Evolutionary conservation across 2,329 filamentous ascomycete genomes (phyloP).

Genomic region (Neonectria magnoliae): DNA sequence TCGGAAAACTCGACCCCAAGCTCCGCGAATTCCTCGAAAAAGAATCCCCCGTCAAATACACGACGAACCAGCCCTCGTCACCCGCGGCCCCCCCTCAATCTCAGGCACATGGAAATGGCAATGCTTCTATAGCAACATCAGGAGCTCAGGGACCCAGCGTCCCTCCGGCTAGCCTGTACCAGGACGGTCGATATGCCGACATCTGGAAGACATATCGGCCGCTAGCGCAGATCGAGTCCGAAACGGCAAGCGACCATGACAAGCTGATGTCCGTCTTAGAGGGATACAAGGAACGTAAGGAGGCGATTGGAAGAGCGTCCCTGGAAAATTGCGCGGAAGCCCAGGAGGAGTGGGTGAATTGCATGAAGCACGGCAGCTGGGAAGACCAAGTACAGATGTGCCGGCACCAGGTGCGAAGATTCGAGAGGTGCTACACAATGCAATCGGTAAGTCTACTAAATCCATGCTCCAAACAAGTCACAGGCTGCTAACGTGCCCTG

Average conservation of each 20-base stretch:
- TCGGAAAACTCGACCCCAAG: slow-evolving; percentile 81
- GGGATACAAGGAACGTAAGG: slow-evolving; percentile 83
- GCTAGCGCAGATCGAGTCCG: slow-evolving; percentile 73
- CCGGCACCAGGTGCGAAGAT: slow-evolving; percentile 76
- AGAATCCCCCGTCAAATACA: slow-evolving; percentile 80
- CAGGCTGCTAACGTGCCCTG: slow-evolving; percentile 19
- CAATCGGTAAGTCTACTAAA: slow-evolving; percentile 70
- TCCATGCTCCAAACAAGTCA: not conserved
- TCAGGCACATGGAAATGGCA: slow-evolving; percentile 16
- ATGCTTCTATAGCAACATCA: slow-evolving; percentile 31
- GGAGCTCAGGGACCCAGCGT: slow-evolving; percentile 44
- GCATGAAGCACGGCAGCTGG: slow-evolving; percentile 79
- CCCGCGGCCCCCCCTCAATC: slow-evolving; percentile 17
- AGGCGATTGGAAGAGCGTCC: slow-evolving; percentile 80
- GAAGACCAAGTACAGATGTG: slow-evolving; percentile 82
- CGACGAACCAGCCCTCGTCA: slow-evolving; percentile 41
- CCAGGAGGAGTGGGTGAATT: slow-evolving; percentile 83
- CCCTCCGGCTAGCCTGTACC: slow-evolving; percentile 63
- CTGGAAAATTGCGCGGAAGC: slow-evolving; percentile 94
- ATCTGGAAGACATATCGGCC: slow-evolving; percentile 93
- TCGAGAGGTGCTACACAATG: slow-evolving; percentile 89
- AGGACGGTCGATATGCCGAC: slow-evolving; percentile 76
- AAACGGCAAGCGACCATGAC: slow-evolving; percentile 79
- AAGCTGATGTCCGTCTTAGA: slow-evolving; percentile 83
- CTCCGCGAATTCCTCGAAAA: slow-evolving; percentile 86